These are phyloP conservation scores for Toxoplasma gondii DNA, from an alignment of 169 alveolate genomes.

Conservation along the genomic window DNA sequence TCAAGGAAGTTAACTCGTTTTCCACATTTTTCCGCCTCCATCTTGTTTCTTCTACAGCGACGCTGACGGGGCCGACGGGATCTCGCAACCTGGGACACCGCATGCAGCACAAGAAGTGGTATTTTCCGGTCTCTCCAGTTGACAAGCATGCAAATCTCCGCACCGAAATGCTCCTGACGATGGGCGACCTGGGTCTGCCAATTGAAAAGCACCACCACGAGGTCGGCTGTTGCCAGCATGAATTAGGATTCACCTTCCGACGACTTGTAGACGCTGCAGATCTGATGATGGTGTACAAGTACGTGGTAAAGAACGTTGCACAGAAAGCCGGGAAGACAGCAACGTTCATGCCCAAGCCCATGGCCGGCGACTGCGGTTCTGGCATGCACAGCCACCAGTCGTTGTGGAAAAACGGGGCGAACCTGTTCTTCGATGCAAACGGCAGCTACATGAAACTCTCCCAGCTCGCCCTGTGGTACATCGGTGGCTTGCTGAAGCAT, in stretches of 20 bases:
- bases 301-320: slow-evolving; percentile 77
- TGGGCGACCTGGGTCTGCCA: slow-evolving; percentile 44
- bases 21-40: not conserved
- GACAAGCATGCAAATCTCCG: slow-evolving; percentile 75
- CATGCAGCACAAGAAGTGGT: slow-evolving; percentile 73
- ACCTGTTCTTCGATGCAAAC: slow-evolving; percentile 77
- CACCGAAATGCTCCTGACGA: slow-evolving; percentile 71
- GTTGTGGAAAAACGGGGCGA: slow-evolving; percentile 80
- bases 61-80: not conserved
- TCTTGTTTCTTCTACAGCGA: not conserved
- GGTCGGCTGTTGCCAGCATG: slow-evolving; percentile 82
- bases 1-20: not conserved
- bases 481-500: slow-evolving; percentile 82
- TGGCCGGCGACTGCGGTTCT: slow-evolving; percentile 78
- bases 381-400: slow-evolving; percentile 84
- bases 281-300: slow-evolving; percentile 72
- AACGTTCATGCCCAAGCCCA: slow-evolving; percentile 86
- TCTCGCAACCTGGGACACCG: slow-evolving; percentile 58
- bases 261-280: slow-evolving; percentile 70
- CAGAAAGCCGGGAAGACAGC: slow-evolving; percentile 77
- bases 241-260: slow-evolving; percentile 71
- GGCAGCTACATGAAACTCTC: slow-evolving; percentile 77
- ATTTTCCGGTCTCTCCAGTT: slow-evolving; percentile 78
- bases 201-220: slow-evolving; percentile 86
- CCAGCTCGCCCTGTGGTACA: slow-evolving; percentile 75